Percentiles rank a stretch among this genome's conserved stretches.
These are phyloP conservation scores for Exophiala oligosperma DNA, from an alignment of 2,329 filamentous ascomycete genomes.

Conservation along the genomic window DNA sequence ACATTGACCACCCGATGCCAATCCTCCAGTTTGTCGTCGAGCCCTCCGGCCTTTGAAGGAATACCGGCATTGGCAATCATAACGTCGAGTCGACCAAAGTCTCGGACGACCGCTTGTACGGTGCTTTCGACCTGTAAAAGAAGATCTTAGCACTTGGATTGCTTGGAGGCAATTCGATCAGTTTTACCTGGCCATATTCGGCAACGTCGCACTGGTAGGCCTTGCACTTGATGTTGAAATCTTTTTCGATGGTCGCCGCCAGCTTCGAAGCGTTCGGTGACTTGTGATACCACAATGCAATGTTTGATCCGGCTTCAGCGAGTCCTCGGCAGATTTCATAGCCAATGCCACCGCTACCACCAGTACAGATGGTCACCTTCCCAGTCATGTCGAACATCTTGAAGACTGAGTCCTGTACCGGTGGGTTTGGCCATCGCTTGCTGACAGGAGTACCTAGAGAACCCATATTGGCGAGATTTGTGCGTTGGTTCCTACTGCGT, in stretches of 20 bases:
- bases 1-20: constrained; percentile 24
- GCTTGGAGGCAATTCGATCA: not conserved
- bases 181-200: constrained; percentile 33
- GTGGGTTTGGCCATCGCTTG: constrained; percentile 23
- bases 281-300: constrained; percentile 70
- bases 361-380: constrained; percentile 35
- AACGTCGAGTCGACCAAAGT: constrained; percentile 74
- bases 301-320: constrained; percentile 70
- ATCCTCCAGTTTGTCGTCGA: constrained; percentile 23
- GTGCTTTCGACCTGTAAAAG: constrained; percentile 36
- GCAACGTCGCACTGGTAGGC: constrained; percentile 52
- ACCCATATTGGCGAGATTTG: not conserved
- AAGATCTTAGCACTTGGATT: not conserved
- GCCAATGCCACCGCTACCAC: constrained; percentile 69
- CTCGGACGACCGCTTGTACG: constrained; percentile 46
- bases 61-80: constrained; percentile 79
- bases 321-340: constrained; percentile 62
- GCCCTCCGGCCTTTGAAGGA: constrained; percentile 46
- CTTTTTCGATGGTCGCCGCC: constrained; percentile 63
- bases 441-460: constrained; percentile 5
- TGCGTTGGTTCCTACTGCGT: not conserved
- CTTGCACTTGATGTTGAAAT: constrained; percentile 62
- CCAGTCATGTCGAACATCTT: constrained; percentile 19
- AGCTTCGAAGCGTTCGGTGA: constrained; percentile 64
- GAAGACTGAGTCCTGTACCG: constrained; percentile 13